Evolutionary conservation across 305 asterid species (phyloP).

Genomic region (Solanum hybrid): DNA sequence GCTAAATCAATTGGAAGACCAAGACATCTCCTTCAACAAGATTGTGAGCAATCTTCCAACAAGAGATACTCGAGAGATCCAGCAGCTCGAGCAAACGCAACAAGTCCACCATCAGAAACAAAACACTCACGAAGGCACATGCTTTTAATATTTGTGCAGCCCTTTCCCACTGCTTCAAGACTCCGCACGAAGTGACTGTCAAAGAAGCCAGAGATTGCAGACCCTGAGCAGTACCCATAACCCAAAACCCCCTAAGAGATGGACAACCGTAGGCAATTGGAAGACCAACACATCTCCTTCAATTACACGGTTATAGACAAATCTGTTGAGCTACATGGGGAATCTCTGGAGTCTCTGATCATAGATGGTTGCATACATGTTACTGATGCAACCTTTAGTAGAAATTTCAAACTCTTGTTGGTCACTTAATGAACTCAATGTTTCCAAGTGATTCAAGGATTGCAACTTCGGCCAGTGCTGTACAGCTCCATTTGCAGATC

Average conservation of each 20-base stretch:
- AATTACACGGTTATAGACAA: too few species aligned
- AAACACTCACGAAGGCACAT: constrained; percentile 42
- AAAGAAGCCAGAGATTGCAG: constrained; percentile 26
- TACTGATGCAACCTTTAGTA: neutral
- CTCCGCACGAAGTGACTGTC: neutral
- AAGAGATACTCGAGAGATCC: neutral
- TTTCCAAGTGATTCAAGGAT: too few species aligned
- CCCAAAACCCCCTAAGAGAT: constrained; percentile 75
- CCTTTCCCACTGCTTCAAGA: constrained; percentile 58
- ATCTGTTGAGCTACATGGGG: too few species aligned
- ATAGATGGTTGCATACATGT: neutral
- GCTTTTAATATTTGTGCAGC: constrained; percentile 53
- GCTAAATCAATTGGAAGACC: too few species aligned
- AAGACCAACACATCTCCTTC: too few species aligned
- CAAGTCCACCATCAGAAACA: too few species aligned
- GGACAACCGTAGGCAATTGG: constrained; percentile 68
- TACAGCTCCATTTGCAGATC: neutral
- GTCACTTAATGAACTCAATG: too few species aligned
- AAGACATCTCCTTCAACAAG: too few species aligned
- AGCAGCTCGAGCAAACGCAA: too few species aligned
- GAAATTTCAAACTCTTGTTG: neutral
- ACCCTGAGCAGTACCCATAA: constrained; percentile 72
- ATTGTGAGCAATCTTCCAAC: constrained; percentile 32
- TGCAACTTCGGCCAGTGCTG: neutral
- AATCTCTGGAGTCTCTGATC: too few species aligned